Percentiles rank a stretch among this genome's conserved stretches.
These are phyloP conservation scores for Cornus controversa DNA, from an alignment of 148 eudicot genomes.

Conservation along the genomic window DNA sequence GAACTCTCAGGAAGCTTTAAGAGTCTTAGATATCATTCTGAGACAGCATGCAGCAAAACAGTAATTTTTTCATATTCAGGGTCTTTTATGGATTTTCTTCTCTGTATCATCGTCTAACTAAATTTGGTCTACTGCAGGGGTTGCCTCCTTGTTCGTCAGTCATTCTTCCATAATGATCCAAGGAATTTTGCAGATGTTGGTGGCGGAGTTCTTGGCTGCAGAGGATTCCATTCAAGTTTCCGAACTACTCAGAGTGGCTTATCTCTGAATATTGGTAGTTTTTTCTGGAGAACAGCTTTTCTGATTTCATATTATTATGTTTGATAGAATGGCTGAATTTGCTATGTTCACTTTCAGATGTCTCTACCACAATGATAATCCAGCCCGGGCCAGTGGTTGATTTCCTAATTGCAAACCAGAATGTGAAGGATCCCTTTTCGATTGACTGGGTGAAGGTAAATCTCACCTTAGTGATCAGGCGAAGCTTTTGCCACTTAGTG, in stretches of 20 bases:
- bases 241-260: slow-evolving; percentile 84
- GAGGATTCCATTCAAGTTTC: slow-evolving; percentile 95
- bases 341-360: slow-evolving; percentile 46
- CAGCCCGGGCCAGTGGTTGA: slow-evolving; percentile 90
- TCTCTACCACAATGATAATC: slow-evolving; percentile 92
- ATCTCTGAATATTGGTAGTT: slow-evolving; percentile 80
- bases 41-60: slow-evolving; percentile 97
- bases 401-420: slow-evolving; percentile 74
- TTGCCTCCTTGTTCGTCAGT: slow-evolving; percentile 87
- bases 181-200: slow-evolving; percentile 81
- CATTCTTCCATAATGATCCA: slow-evolving; percentile 80
- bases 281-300: not conserved
- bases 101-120: not conserved
- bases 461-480: not conserved
- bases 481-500: too few species aligned
- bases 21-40: slow-evolving; percentile 86
- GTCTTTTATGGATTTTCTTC: not conserved
- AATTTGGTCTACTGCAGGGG: slow-evolving; percentile 50
- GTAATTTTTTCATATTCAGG: slow-evolving; percentile 35
- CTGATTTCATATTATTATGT: not conserved
- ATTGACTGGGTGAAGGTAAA: slow-evolving; percentile 85
- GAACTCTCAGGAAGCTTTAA: slow-evolving; percentile 76
- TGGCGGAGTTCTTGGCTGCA: slow-evolving; percentile 87
- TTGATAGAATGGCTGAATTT: not conserved
- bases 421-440: slow-evolving; percentile 70